A percentile compares a stretch with the other conserved stretches of the same genome.
phyloP scores from a whole-genome alignment of 208 protist species.

The Wallacemonas collosoma region DNA sequence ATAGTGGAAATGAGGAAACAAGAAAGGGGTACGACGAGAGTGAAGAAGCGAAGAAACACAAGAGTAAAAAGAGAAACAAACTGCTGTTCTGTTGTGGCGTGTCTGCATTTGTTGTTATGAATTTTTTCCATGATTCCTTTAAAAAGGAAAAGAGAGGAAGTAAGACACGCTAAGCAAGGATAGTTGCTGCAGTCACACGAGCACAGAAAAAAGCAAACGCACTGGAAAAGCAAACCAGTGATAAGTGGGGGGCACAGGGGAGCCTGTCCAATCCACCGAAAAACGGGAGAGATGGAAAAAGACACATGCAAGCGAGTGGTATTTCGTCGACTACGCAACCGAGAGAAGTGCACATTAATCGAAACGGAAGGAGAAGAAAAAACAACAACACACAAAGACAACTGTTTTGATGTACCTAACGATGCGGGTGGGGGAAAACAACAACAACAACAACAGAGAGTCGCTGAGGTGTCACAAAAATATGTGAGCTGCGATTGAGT shows the following conservation, averaged over 20 bases:
- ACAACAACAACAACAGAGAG: too few species aligned
- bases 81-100: too few species aligned
- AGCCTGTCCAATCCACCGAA: neutral
- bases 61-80: too few species aligned
- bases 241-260: neutral
- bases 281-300: neutral
- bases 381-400: neutral
- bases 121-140: neutral
- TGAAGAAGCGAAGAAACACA: too few species aligned
- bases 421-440: too few species aligned
- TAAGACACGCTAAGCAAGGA: neutral
- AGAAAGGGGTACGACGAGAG: too few species aligned
- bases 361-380: slow-evolving; percentile 5
- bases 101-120: too few species aligned
- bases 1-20: too few species aligned
- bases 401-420: too few species aligned
- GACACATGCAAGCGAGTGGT: neutral
- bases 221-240: neutral
- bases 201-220: neutral
- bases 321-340: neutral
- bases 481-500: too few species aligned
- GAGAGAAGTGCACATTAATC: neutral
- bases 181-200: neutral
- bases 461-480: too few species aligned
- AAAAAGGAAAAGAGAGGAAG: neutral